phyloP scores from a whole-genome alignment of 305 asterid genomes.

The Rubia balearica region DNA sequence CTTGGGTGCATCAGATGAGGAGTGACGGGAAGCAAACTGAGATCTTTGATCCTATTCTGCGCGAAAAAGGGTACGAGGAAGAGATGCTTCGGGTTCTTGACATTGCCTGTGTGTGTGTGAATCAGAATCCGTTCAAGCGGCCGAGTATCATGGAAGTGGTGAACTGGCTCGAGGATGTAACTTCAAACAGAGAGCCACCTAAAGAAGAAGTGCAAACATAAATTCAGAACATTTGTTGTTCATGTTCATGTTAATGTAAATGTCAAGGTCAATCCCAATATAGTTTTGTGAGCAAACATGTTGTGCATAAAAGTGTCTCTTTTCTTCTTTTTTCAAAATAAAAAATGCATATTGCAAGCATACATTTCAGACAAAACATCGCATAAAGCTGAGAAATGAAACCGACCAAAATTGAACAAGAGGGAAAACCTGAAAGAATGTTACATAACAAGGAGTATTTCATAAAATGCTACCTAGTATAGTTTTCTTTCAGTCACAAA shows the following conservation, averaged over 20 bases:
- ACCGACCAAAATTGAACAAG: background rate
- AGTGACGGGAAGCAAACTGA: slow-evolving; percentile 66
- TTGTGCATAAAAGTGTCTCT: slow-evolving; percentile 19
- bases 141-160: slow-evolving; percentile 74
- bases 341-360: background rate
- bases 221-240: slow-evolving; percentile 26
- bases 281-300: slow-evolving; percentile 15
- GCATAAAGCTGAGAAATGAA: background rate
- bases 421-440: background rate
- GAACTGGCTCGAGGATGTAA: slow-evolving; percentile 65
- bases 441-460: too few species aligned
- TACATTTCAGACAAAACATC: slow-evolving; percentile 1
- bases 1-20: slow-evolving; percentile 76
- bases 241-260: slow-evolving; percentile 26
- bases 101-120: slow-evolving; percentile 78
- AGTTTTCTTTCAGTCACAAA: too few species aligned
- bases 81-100: slow-evolving; percentile 84
- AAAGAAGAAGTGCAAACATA: slow-evolving; percentile 21
- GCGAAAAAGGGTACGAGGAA: slow-evolving; percentile 64
- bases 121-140: slow-evolving; percentile 79
- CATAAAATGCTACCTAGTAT: too few species aligned
- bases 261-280: slow-evolving; percentile 14
- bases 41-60: slow-evolving; percentile 63
- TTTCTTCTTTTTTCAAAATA: slow-evolving; percentile 11
- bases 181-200: slow-evolving; percentile 29